Percentiles rank a stretch among this genome's conserved stretches.
Conservation (phyloP, 1,284 basidiomycete genomes). For the Puccinia coronata region DNA sequence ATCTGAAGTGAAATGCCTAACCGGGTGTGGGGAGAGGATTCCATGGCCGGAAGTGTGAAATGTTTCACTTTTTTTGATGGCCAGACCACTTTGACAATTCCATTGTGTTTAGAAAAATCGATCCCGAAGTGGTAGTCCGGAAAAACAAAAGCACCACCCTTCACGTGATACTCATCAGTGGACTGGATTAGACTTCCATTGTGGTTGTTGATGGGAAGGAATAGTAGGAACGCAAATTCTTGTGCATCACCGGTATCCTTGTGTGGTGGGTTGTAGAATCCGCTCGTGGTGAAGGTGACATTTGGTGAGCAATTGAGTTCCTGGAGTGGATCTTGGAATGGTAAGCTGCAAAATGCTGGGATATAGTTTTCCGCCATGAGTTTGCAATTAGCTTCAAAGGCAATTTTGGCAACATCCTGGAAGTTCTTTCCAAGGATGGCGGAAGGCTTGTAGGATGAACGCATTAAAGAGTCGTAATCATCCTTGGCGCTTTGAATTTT, state of each 20-base stretch:
- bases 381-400: not conserved
- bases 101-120: not conserved
- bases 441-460: not conserved
- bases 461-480: not conserved
- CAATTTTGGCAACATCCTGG: not conserved
- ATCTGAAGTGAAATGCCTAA: not conserved
- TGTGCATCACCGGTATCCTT: not conserved
- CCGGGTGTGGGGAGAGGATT: not conserved
- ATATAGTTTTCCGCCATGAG: not conserved
- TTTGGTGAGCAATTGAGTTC: not conserved
- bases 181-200: not conserved
- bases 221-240: not conserved
- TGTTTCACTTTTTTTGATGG: not conserved
- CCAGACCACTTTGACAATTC: not conserved
- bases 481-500: not conserved
- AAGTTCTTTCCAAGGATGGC: not conserved
- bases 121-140: slow-evolving; percentile 4
- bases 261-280: slow-evolving; percentile 4
- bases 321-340: not conserved
- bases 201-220: not conserved
- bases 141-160: not conserved
- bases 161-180: not conserved
- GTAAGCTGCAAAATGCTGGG: not conserved
- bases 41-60: not conserved
- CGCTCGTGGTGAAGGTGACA: not conserved